Evolutionary conservation across 1,284 basidiomycete species (phyloP), one percentile per base, ranked within the genome.

Genomic region (Singerocomus rubriflavus): DNA sequence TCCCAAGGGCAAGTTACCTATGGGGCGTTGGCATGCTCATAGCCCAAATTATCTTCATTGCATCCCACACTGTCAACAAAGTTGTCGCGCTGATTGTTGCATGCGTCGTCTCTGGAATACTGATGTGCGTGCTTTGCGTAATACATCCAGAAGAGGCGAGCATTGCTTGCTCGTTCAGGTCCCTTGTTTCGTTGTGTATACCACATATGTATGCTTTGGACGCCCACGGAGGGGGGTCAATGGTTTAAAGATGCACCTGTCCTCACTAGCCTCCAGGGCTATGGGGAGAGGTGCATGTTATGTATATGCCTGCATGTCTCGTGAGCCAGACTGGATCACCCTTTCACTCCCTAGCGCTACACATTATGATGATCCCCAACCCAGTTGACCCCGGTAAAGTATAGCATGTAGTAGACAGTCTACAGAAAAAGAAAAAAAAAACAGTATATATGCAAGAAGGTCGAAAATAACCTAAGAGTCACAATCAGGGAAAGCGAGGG

Each of bases 391-490:
- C n/a, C 5, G 11, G 17, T 9, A 41, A 46, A 44, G 25, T 21
- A 21, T 21, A 21, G 21, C 44, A 57, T 37, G 51, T 46, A 29
- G 32, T 29, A 35, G n/a, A 6, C 6, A 29, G 4, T 30, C 31
- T 45, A 47, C 46, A 53, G 46, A 56, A 21, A 21, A 21, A 21
- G 53, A 48, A 56, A 21, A 21, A 21, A 21, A 21, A 21, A 21
- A 21, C 21, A 21, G 21, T 53, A 53, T 64, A 50, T 66, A 63
- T 26, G 52, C 62, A 65, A 63, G 57, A 66, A 62, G 51, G 58
- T 63, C 62, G 64, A 65, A 67, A 49, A 50, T 62, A 67, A 53
- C 52, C 50, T 63, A 57, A 26, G 44, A 30, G 27, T 48, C 36
- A 50, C 36, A 46, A 51, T 33, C 37, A 21, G 50, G 26, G 6